phyloP scores from a whole-genome alignment of 768 basidiomycete species.

The Pilatotrama ljubarskyi region DNA sequence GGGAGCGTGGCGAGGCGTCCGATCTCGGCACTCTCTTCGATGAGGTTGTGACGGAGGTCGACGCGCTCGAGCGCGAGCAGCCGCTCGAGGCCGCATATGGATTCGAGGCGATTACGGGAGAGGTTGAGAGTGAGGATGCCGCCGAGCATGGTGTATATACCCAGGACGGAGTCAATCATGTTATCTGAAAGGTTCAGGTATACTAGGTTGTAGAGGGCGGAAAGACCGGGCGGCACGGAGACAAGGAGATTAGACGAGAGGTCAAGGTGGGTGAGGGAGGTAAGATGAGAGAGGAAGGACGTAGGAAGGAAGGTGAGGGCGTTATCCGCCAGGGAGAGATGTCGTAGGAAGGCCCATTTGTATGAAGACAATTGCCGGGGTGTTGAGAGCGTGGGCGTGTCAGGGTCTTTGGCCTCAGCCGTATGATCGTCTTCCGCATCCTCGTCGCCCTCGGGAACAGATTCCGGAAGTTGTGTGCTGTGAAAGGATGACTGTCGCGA shows the following conservation, averaged over 20 bases:
- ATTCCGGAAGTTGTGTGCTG: conserved; percentile 52
- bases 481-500: conserved; percentile 48
- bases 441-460: conserved; percentile 55
- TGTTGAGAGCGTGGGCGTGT: conserved; percentile 33
- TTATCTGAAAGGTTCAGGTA: conserved; percentile 97
- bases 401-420: conserved; percentile 14
- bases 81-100: conserved; percentile 94
- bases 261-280: conserved; percentile 79
- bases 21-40: conserved; percentile 84
- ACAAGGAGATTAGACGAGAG: conserved; percentile 90
- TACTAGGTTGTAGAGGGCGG: conserved; percentile 71
- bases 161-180: conserved; percentile 94
- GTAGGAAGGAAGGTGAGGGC: conserved; percentile 78
- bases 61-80: conserved; percentile 79
- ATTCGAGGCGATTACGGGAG: conserved; percentile 84
- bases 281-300: conserved; percentile 62
- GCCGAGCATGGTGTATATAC: conserved; percentile 80
- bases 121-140: conserved; percentile 79
- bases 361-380: conserved; percentile 48
- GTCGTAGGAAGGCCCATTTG: conserved; percentile 76
- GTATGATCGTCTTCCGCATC: conserved; percentile 30
- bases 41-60: conserved; percentile 76
- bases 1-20: conserved; percentile 80
- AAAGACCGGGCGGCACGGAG: conserved; percentile 79
- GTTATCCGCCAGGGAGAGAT: conserved; percentile 80